These are phyloP conservation scores for Waltiozyma sp. DNA, from an alignment of 1,139 yeast species.

Conservation along the genomic window DNA sequence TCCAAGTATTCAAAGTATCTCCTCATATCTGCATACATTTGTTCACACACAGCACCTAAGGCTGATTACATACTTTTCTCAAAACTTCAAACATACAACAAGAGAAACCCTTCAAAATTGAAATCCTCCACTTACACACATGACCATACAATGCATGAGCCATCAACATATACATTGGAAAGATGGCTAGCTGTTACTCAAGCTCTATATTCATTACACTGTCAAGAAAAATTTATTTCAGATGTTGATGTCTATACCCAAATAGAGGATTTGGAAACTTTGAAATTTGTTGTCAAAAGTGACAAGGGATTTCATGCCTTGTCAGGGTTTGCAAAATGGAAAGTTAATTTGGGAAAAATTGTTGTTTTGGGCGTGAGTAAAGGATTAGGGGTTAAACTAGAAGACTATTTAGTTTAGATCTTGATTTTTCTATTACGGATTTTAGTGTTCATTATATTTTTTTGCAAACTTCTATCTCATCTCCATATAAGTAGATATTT, in stretches of 20 bases:
- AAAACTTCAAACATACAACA: slow-evolving; percentile 38
- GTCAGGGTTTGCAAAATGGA: background rate
- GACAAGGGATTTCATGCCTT: background rate
- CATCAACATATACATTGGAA: slow-evolving; percentile 57
- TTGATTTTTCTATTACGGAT: background rate
- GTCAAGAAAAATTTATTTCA: background rate
- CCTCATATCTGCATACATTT: slow-evolving; percentile 58
- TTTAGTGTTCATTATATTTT: background rate
- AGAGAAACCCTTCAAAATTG: slow-evolving; percentile 26
- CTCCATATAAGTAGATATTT: background rate
- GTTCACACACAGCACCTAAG: slow-evolving; percentile 53
- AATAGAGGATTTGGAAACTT: background rate
- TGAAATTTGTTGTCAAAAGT: background rate
- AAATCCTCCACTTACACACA: slow-evolving; percentile 30
- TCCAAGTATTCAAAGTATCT: slow-evolving; percentile 50
- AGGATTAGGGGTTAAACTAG: background rate
- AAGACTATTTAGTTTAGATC: background rate
- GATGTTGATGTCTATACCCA: background rate
- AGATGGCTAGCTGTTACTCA: slow-evolving; percentile 56
- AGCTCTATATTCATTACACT: background rate
- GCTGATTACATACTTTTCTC: slow-evolving; percentile 53
- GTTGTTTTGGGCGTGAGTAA: background rate
- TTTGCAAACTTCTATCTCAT: too few relatives aligned
- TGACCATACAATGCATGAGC: slow-evolving; percentile 44
- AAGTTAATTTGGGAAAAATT: background rate